phyloP scores from a whole-genome alignment of 2,329 filamentous ascomycete species.

The Dactylellina cionopaga region DNA sequence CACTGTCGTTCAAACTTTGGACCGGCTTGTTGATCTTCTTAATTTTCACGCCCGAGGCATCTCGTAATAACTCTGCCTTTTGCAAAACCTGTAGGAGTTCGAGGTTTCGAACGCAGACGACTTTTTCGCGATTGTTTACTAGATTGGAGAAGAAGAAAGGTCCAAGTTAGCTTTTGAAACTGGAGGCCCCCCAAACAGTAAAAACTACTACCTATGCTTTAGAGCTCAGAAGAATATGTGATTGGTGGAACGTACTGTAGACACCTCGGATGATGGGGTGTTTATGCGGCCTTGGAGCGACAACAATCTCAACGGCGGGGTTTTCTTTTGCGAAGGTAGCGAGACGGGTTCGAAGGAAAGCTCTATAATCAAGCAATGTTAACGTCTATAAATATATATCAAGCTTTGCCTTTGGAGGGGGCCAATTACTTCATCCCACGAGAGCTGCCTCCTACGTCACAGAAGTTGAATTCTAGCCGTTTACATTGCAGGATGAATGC shows the following conservation, averaged over 20 bases:
- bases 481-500: constrained; percentile 98
- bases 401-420: not conserved
- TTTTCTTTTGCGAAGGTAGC: constrained; percentile 80
- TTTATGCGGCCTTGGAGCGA: constrained; percentile 87
- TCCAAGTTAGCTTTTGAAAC: too few species aligned
- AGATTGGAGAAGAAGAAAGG: not conserved
- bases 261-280: constrained; percentile 89
- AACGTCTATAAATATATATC: not conserved
- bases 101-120: constrained; percentile 88
- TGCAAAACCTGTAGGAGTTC: constrained; percentile 80
- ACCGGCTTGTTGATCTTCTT: constrained; percentile 72
- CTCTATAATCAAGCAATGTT: constrained; percentile 63
- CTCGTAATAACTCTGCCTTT: constrained; percentile 78
- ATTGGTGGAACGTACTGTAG: constrained; percentile 68
- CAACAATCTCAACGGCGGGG: constrained; percentile 87
- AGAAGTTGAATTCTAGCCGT: constrained; percentile 94
- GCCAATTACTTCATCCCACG: constrained; percentile 85
- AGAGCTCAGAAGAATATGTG: not conserved
- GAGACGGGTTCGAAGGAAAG: constrained; percentile 82
- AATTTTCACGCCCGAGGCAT: constrained; percentile 79
- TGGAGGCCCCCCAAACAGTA: too few species aligned
- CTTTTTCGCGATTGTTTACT: constrained; percentile 84
- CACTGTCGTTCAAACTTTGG: constrained; percentile 71
- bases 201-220: too few species aligned
- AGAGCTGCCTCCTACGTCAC: constrained; percentile 93